Base-by-base conservation (phyloP, 2,329 filamentous ascomycete genomes). In the Sclerotiophoma versabilis region DNA sequence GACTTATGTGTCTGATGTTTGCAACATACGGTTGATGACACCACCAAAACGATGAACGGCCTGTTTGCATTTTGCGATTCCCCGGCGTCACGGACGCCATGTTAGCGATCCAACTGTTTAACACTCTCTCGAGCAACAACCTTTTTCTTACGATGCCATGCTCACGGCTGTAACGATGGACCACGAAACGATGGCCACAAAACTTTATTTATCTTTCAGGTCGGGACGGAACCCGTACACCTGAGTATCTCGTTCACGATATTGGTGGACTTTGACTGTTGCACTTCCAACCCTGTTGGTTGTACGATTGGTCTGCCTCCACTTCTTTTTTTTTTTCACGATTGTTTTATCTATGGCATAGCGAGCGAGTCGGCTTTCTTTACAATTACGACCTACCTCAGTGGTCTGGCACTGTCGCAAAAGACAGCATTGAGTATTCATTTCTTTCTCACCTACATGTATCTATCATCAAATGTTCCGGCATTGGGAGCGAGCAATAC, bases 311-410 rank as follows among this genome's bases (percentile, higher is more conserved):
- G 7, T 52, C 49, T 59, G 51, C 49, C 57, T 55, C 51, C 43
- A 41, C 45, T 55, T 47, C 45, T 54, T 55, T 59, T 59, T 36
- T 44, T 60, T 66, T 66, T 60, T 69, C 52, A 71, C 47, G 67
- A 71, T 69, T 73, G 68, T 74, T 70, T 73, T 72, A 71, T 58
- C 34, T 54, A 54, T 68, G 71, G 70, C 70, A 73, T 74, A 73
- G 71, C 71, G 71, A 71, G 66, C 64, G 66, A 59, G 54, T 59
- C 26, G 49, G 53, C 54, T 62, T 63, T 62, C 54, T 46, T 52
- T 45, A 38, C 50, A 43, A 6, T 57, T 30, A 51, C 33, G 54
- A 57, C 49, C 49, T 38, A 47, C 36, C 53, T 49, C 49, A 49
- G 39, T 43, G 44, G 49, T 44, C 43, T 47, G 39, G 36, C 50